phyloP scores from a whole-genome alignment of 2,329 filamentous ascomycete species.

The Ascochyta clinopodiicola region DNA sequence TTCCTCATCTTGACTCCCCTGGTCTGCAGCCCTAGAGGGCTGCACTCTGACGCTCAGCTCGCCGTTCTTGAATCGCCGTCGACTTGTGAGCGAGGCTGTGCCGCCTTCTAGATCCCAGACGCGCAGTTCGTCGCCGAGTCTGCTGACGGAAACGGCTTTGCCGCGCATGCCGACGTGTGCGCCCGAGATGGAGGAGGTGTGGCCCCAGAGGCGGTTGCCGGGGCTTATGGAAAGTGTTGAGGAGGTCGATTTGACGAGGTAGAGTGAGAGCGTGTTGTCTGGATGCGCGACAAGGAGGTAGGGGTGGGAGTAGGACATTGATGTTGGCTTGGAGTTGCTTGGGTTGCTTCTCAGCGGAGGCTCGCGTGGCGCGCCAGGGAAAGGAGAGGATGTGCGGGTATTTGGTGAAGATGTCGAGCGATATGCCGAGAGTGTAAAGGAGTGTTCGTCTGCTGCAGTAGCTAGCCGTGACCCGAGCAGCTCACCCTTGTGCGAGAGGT shows the following conservation, averaged over 20 bases:
- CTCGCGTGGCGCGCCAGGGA: constrained; percentile 35
- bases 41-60: constrained; percentile 63
- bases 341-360: constrained; percentile 23
- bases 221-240: constrained; percentile 71
- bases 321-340: constrained; percentile 51
- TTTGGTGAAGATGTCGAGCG: constrained; percentile 34
- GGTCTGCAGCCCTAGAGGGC: constrained; percentile 42
- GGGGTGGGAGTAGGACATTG: constrained; percentile 70
- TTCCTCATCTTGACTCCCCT: constrained; percentile 28
- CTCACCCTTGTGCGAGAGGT: constrained; percentile 62
- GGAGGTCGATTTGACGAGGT: constrained; percentile 77
- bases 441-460: constrained; percentile 58
- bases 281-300: constrained; percentile 84
- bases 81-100: constrained; percentile 54
- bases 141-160: constrained; percentile 88
- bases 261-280: constrained; percentile 86
- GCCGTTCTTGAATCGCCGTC: constrained; percentile 51
- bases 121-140: constrained; percentile 70
- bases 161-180: constrained; percentile 84
- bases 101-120: constrained; percentile 90
- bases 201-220: constrained; percentile 83
- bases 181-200: constrained; percentile 86
- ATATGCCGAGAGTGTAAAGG: constrained; percentile 48
- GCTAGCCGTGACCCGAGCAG: constrained; percentile 58
- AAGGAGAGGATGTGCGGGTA: constrained; percentile 35